These are phyloP conservation scores for Baorangia bicolor DNA, from an alignment of 768 basidiomycete species.

Conservation along the genomic window DNA sequence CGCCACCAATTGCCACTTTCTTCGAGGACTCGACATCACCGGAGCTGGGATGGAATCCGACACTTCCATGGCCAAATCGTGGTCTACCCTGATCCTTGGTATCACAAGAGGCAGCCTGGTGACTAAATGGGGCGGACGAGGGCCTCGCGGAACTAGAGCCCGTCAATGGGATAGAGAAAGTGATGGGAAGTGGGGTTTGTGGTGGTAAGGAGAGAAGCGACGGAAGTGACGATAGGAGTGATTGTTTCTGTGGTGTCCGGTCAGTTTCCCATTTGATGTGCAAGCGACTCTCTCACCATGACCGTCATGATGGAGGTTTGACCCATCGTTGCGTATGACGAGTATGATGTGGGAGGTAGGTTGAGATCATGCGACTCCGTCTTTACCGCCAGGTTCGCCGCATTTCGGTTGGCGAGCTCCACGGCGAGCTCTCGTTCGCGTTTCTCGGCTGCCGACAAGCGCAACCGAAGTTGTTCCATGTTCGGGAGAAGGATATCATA, in stretches of 20 bases:
- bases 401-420: conserved; percentile 49
- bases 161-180: conserved; percentile 54
- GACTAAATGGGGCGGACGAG: conserved; percentile 45
- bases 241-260: conserved; percentile 44
- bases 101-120: conserved; percentile 39
- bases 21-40: conserved; percentile 34
- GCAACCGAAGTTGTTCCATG: conserved; percentile 64
- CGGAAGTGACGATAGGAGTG: conserved; percentile 75
- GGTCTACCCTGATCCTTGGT: conserved; percentile 59
- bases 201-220: conserved; percentile 68
- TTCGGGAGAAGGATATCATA: conserved; percentile 50
- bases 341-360: conserved; percentile 44
- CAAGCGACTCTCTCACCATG: conserved; percentile 49
- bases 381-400: conserved; percentile 45
- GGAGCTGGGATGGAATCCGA: conserved; percentile 49
- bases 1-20: conserved; percentile 33
- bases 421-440: conserved; percentile 66
- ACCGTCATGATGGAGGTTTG: conserved; percentile 65
- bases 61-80: conserved; percentile 33
- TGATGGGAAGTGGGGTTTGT: conserved; percentile 52
- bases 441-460: conserved; percentile 61
- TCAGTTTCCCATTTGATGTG: conserved; percentile 11
- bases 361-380: conserved; percentile 56
- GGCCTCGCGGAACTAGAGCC: conserved; percentile 35
- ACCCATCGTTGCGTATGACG: conserved; percentile 32